These are phyloP conservation scores for Helotiales sp. DNA, from an alignment of 2,329 filamentous ascomycete genomes.

Conservation along the genomic window DNA sequence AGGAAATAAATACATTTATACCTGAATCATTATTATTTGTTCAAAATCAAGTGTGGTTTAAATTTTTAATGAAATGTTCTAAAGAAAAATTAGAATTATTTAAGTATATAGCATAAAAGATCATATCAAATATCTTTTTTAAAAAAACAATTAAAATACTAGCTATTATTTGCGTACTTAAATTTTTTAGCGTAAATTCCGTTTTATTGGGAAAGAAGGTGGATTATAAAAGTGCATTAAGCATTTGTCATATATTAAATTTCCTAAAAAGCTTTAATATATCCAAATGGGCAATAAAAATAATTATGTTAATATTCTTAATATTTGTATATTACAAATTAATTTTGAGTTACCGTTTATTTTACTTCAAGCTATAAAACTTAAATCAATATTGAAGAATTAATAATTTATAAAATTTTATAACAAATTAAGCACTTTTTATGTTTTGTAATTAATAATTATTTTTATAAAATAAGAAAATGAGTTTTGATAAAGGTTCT, in stretches of 20 bases:
- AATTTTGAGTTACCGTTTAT: slow-evolving; percentile 15
- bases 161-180: slow-evolving; percentile 4
- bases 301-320: slow-evolving; percentile 14
- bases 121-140: slow-evolving; percentile 17
- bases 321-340: slow-evolving; percentile 9
- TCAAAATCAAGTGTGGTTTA: slow-evolving; percentile 6
- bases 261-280: slow-evolving; percentile 15
- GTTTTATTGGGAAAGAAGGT: slow-evolving; percentile 9
- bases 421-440: not conserved
- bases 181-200: slow-evolving; percentile 2
- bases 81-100: slow-evolving; percentile 13
- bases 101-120: slow-evolving; percentile 1
- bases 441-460: slow-evolving; percentile 13
- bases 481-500: slow-evolving; percentile 11
- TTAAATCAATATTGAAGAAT: slow-evolving; percentile 10
- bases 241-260: slow-evolving; percentile 19
- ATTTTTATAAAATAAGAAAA: slow-evolving; percentile 2
- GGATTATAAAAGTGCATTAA: slow-evolving; percentile 22
- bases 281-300: slow-evolving; percentile 7
- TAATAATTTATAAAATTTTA: slow-evolving; percentile 13
- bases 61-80: slow-evolving; percentile 11
- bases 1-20: slow-evolving; percentile 13
- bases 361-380: not conserved
- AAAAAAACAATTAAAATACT: slow-evolving; percentile 9
- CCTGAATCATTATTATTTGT: not conserved